These are phyloP conservation scores for Fusarium sp. DNA, from an alignment of 2,329 filamentous ascomycete genomes.

Conservation along the genomic window DNA sequence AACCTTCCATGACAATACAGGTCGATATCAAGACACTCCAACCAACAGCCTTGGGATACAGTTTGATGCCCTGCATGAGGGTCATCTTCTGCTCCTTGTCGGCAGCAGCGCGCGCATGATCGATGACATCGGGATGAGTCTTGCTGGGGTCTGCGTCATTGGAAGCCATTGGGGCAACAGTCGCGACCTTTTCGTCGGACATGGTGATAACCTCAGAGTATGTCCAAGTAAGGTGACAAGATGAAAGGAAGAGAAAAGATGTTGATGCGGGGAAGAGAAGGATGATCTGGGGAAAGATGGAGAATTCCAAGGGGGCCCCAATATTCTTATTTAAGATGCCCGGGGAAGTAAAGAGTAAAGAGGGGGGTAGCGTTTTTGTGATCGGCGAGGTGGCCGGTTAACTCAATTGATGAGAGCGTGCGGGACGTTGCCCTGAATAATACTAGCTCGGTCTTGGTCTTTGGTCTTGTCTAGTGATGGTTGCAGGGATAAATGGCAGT, in stretches of 20 bases:
- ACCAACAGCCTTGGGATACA: slow-evolving; percentile 39
- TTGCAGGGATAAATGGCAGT: background rate
- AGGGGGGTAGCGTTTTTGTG: background rate
- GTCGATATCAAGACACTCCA: slow-evolving; percentile 41
- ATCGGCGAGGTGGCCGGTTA: slow-evolving; percentile 7
- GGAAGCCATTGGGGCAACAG: slow-evolving; percentile 9
- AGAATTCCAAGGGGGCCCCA: slow-evolving; percentile 12
- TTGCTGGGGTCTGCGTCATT: slow-evolving; percentile 26
- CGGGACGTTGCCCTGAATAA: slow-evolving; percentile 9
- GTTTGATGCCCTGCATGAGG: slow-evolving; percentile 38
- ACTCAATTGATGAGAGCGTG: background rate
- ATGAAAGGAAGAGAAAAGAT: background rate
- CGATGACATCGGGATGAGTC: slow-evolving; percentile 34
- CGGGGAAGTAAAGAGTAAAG: background rate
- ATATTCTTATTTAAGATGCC: slow-evolving; percentile 21
- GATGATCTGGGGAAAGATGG: slow-evolving; percentile 20
- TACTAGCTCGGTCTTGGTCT: slow-evolving; percentile 6
- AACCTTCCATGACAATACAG: slow-evolving; percentile 42
- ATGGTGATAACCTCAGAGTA: background rate
- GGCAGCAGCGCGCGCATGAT: slow-evolving; percentile 36
- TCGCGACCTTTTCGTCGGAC: slow-evolving; percentile 29
- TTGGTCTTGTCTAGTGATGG: background rate
- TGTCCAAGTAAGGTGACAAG: background rate
- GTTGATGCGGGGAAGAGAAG: slow-evolving; percentile 22
- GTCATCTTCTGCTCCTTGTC: slow-evolving; percentile 40